phyloP scores from a whole-genome alignment of 371 early-diverging fungal genomes.

The Fennellomyces sp. region DNA sequence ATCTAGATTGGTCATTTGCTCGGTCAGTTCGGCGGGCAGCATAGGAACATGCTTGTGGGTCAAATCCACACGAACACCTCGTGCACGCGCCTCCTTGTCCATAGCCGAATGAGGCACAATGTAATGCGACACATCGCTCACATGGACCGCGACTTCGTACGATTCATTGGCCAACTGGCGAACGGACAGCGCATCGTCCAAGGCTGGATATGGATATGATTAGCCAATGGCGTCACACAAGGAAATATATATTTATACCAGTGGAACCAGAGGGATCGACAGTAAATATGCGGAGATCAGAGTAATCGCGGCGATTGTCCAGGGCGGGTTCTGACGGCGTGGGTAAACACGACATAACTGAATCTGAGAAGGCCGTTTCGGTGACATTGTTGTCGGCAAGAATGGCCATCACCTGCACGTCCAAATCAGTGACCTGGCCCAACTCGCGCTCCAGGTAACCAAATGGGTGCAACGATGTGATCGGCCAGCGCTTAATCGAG shows the following conservation, averaged over 20 bases:
- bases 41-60: slow-evolving; percentile 92
- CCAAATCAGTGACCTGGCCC: slow-evolving; percentile 71
- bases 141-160: slow-evolving; percentile 92
- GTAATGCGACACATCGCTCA: slow-evolving; percentile 97
- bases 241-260: slow-evolving; percentile 48
- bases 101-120: slow-evolving; percentile 81
- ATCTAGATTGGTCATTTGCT: slow-evolving; percentile 54
- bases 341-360: slow-evolving; percentile 73
- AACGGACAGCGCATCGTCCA: slow-evolving; percentile 95
- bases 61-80: slow-evolving; percentile 95
- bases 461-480: slow-evolving; percentile 71
- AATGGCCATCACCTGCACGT: slow-evolving; percentile 73
- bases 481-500: slow-evolving; percentile 77
- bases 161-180: slow-evolving; percentile 61
- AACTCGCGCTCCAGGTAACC: slow-evolving; percentile 67
- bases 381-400: slow-evolving; percentile 69
- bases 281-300: slow-evolving; percentile 70
- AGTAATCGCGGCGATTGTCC: slow-evolving; percentile 72
- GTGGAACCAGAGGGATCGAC: slow-evolving; percentile 93
- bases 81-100: slow-evolving; percentile 87
- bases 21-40: slow-evolving; percentile 91
- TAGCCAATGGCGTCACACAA: neutral
- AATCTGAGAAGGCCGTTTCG: slow-evolving; percentile 58
- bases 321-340: slow-evolving; percentile 56
- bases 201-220: slow-evolving; percentile 17